Evolutionary conservation across 495 filamentous ascomycete genomes (phyloP), one percentile per base, ranked within the genome.

Genomic region (Penicillium canariense): DNA sequence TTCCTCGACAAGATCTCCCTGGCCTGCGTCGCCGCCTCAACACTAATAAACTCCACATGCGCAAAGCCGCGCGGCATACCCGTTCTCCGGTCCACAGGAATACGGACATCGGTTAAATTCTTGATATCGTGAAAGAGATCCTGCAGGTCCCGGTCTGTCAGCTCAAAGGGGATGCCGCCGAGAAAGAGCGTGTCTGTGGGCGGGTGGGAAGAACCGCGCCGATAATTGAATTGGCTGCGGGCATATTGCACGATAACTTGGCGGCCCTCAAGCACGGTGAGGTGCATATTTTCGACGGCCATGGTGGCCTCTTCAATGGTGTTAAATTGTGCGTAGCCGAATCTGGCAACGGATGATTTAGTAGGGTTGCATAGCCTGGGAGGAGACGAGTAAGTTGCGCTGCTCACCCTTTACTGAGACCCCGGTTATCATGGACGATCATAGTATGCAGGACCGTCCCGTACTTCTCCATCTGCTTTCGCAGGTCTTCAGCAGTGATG

Each of bases 1-100:
- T 79, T 81, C 2, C 68, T 70, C n/a, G 62, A 28, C 23, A 97
- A 75, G 34, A 77, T 65, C 40, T 84, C 79, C 58, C 67, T 73
- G 0, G 81, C 92, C 23, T 63, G 68, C 38, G 68, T 53, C 10
- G 93, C 90, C 35, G 79, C 81, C 49, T 80, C 70, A 10, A 86
- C 58, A 62, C 88, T 82, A 17, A 77, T 52, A 66, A 98, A 98
- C 62, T 97, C 93, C 18, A 85, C 89, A 66, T 97, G 94, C 9
- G 86, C 87, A 63, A 96, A 98, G 42, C 94, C 94, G 59, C 89
- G 82, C 15, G 88, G 89, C 69, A 89, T 85, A 12, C 94, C 93
- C 5, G 91, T 93, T 22, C 86, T 81, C 48, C 90, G 82, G 70
- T 98, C 94, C 56, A 97, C 88, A 32, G 94, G 88, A 28, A 98